Evolutionary conservation across 768 basidiomycete species (phyloP).

Genomic region (Naganishia onofrii): DNA sequence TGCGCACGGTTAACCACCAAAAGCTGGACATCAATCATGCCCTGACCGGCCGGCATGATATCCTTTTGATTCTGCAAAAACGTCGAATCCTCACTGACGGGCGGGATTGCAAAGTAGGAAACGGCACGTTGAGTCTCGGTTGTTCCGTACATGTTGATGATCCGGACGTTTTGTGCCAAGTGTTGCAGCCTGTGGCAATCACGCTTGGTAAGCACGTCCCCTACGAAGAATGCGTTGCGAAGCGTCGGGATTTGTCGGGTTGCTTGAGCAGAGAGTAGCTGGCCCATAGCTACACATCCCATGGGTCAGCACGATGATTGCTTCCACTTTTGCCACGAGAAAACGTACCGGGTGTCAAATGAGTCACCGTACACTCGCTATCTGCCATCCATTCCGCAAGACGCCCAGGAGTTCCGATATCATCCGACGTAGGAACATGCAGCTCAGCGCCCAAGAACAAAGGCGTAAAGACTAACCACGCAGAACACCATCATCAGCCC

Average conservation of each 20-base stretch:
- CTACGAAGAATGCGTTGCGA: constrained; percentile 91
- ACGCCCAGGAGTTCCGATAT: constrained; percentile 92
- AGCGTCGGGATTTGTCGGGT: constrained; percentile 79
- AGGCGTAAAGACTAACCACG: constrained; percentile 85
- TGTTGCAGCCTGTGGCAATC: constrained; percentile 92
- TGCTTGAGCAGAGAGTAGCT: constrained; percentile 86
- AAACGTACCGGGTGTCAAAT: constrained; percentile 71
- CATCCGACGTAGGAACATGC: constrained; percentile 92
- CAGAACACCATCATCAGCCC: constrained; percentile 19
- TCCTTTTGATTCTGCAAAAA: constrained; percentile 94
- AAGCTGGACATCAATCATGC: constrained; percentile 97
- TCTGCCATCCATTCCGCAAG: constrained; percentile 98
- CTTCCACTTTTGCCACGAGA: not conserved
- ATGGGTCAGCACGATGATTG: constrained; percentile 57
- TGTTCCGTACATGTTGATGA: constrained; percentile 99
- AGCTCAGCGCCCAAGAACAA: constrained; percentile 94
- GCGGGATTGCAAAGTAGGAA: constrained; percentile 90
- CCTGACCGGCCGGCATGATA: constrained; percentile 93
- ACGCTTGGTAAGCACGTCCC: constrained; percentile 97
- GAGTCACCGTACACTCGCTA: constrained; percentile 86
- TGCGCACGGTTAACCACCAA: constrained; percentile 91
- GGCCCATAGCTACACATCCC: constrained; percentile 60
- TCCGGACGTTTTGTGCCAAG: constrained; percentile 83
- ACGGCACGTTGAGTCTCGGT: constrained; percentile 99
- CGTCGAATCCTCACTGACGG: constrained; percentile 75